Percentiles rank a stretch among this genome's conserved stretches.
phyloP scores from a whole-genome alignment of 371 early-diverging fungal genomes.

The Syncephalastrum contaminatum region DNA sequence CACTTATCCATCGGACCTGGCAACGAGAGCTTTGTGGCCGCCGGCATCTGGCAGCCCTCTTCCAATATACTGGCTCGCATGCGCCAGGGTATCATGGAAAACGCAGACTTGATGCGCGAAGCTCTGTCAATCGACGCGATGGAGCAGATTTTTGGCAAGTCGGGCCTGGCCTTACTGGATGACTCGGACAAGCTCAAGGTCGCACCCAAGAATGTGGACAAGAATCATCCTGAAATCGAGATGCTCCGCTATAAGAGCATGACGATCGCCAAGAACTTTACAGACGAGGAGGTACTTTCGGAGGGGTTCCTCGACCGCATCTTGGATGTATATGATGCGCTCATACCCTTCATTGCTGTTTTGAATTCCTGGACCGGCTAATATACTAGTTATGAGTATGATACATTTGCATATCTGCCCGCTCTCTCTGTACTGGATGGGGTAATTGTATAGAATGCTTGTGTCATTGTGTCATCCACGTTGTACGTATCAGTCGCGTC shows the following conservation, averaged over 20 bases:
- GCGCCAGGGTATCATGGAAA: constrained; percentile 39
- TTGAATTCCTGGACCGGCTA: constrained; percentile 55
- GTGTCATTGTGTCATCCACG: no score
- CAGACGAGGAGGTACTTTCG: constrained; percentile 43
- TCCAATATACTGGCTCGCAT: constrained; percentile 29
- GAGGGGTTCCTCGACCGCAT: constrained; percentile 46
- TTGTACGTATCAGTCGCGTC: no score
- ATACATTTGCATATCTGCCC: no score
- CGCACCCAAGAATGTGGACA: constrained; percentile 44
- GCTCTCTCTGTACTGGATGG: no score
- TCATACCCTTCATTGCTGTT: constrained; percentile 54
- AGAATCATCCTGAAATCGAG: constrained; percentile 54
- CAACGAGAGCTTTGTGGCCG: constrained; percentile 36
- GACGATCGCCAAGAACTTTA: constrained; percentile 40
- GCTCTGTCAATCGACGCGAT: constrained; percentile 45
- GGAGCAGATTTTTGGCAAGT: constrained; percentile 41
- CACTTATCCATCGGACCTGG: constrained; percentile 42
- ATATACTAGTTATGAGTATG: not conserved
- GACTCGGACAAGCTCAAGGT: constrained; percentile 36
- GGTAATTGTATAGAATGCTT: no score
- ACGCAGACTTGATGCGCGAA: constrained; percentile 41
- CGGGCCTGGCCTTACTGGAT: constrained; percentile 36
- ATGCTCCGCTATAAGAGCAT: constrained; percentile 47
- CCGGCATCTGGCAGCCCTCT: constrained; percentile 50
- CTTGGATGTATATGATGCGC: constrained; percentile 46